phyloP scores from a whole-genome alignment of 495 filamentous ascomycete genomes.

The Penicillium cataractarum region DNA sequence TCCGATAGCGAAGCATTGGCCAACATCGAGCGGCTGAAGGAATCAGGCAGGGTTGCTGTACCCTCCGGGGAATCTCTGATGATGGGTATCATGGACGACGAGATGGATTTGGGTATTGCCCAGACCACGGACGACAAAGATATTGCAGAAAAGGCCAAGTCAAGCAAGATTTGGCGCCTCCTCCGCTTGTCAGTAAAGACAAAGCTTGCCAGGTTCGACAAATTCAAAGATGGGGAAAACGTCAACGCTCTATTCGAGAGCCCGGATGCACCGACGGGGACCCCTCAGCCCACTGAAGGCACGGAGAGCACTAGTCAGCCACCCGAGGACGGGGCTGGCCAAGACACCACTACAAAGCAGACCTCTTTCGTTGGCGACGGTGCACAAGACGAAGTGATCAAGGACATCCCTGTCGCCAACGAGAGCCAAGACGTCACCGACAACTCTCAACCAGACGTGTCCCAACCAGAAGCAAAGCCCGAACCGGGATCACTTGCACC shows the following conservation, averaged over 20 bases:
- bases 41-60: slow-evolving; percentile 52
- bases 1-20: slow-evolving; percentile 58
- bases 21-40: slow-evolving; percentile 62
- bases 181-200: slow-evolving; percentile 74
- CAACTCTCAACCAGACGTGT: slow-evolving; percentile 14
- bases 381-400: slow-evolving; percentile 12
- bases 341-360: slow-evolving; percentile 25
- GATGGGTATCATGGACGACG: slow-evolving; percentile 65
- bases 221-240: slow-evolving; percentile 80
- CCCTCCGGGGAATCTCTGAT: slow-evolving; percentile 62
- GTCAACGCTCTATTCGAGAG: slow-evolving; percentile 55
- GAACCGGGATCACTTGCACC: not conserved
- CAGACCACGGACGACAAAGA: slow-evolving; percentile 70
- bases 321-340: slow-evolving; percentile 23
- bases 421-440: slow-evolving; percentile 17
- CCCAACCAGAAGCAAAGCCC: not conserved
- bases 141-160: slow-evolving; percentile 65
- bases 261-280: slow-evolving; percentile 33
- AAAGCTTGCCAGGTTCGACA: slow-evolving; percentile 78
- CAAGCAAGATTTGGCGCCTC: slow-evolving; percentile 87
- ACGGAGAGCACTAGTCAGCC: slow-evolving; percentile 20
- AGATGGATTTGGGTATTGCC: slow-evolving; percentile 84
- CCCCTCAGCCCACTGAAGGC: slow-evolving; percentile 34
- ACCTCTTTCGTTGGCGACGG: slow-evolving; percentile 11
- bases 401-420: slow-evolving; percentile 9